Evolutionary conservation across 345 rosid species (phyloP), one percentile per base, ranked within the genome.

Genomic region (Crucihimalaya himalaica): DNA sequence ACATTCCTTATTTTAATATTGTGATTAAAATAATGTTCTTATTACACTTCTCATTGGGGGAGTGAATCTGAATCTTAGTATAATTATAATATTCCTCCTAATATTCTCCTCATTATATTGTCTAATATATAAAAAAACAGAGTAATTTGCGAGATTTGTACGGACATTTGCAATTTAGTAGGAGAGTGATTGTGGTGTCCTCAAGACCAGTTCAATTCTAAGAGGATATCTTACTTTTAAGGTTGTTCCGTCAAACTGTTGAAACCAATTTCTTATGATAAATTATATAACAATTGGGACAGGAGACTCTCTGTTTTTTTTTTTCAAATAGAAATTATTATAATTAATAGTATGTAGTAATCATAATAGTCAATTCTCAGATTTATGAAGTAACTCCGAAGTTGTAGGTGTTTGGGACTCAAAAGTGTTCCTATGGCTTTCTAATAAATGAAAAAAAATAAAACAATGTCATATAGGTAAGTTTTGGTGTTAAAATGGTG

Each of bases 401-500:
- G 4, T 52, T 25, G 14, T 52, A 51, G 31, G 2, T 51, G 5
- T 3, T 53, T 53, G 31, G 8, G 8, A 50, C 25, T 23, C 25
- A 23, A 23, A 23, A 23, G 25, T 23, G 25, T 52, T 52, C 0
- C 8, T 63, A 43, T 31, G 34, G 31, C 56, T 58, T 12, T 70
- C 27, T 70, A 20, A 70, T 35, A 55, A 55, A 53, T 1, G 20
- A 18, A 54, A 40, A 13, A 5, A 34, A 12, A 53, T 6, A 66
- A 15, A 40, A 40, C 15, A 69, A 58, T 27, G 63, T 40, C 25
- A 15, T 29, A 42, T 31, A 72, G 50, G 57, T 54, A 32, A 13
- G 3, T 21, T 21, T 73, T 43, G 74, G 39, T 19, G 48, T 55
- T 23, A 87, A 76, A 71, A 92, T 92, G 98, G 96, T 92, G 77